Conservation (phyloP, 768 basidiomycete species). For the Ramaria rubella region DNA sequence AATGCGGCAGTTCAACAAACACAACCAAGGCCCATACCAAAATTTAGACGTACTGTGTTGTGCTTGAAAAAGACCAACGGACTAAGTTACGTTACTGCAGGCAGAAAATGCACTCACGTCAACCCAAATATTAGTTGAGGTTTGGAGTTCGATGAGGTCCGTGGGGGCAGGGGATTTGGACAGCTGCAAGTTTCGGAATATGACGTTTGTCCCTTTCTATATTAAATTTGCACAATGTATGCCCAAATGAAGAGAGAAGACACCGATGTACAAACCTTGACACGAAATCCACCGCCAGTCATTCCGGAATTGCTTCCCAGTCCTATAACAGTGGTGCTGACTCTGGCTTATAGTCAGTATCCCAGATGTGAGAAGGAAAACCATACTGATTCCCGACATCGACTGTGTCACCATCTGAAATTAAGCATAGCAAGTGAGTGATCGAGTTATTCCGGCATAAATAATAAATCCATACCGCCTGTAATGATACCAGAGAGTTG, state of each 20-base stretch:
- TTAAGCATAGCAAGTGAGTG: no score
- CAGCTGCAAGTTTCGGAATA: neutral
- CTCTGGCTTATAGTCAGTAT: neutral
- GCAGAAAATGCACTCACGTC: no score
- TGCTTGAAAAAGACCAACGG: no score
- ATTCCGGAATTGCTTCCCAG: neutral
- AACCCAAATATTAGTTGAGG: neutral
- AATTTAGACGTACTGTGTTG: neutral
- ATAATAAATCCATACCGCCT: neutral
- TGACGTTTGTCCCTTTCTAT: neutral
- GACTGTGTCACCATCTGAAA: neutral
- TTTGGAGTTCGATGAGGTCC: neutral
- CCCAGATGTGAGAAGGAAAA: neutral
- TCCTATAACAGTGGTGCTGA: neutral
- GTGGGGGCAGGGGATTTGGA: neutral
- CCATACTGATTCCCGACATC: neutral
- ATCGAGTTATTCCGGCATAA: neutral
- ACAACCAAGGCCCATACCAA: no score
- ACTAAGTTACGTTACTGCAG: no score
- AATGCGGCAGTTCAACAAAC: no score
- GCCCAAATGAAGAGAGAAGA: no score
- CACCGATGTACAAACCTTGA: neutral
- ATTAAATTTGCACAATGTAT: neutral
- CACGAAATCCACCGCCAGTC: neutral
- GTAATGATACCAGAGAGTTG: conserved; percentile 12